These are phyloP conservation scores for Paecilomyces formosus DNA, from an alignment of 2,329 filamentous ascomycete species.

Conservation along the genomic window DNA sequence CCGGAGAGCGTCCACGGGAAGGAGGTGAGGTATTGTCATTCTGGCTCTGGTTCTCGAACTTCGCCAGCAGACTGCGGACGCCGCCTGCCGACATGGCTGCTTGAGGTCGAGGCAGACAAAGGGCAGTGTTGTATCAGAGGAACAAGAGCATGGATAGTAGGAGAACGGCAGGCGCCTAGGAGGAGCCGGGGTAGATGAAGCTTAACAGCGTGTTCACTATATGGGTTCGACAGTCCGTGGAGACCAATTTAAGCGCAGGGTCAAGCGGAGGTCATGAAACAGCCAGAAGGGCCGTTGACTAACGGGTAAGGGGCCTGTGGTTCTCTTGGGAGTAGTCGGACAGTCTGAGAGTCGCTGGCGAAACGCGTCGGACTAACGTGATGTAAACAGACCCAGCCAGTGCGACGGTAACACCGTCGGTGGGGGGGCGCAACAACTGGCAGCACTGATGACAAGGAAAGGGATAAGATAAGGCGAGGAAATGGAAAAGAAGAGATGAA, in stretches of 20 bases:
- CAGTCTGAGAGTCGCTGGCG: neutral
- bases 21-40: slow-evolving; percentile 53
- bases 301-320: neutral
- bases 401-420: neutral
- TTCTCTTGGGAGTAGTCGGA: neutral
- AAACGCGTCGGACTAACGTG: neutral
- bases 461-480: neutral
- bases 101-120: neutral
- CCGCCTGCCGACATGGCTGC: slow-evolving; percentile 40
- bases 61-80: slow-evolving; percentile 68
- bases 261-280: neutral
- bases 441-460: neutral
- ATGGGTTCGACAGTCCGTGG: neutral
- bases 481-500: neutral
- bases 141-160: neutral
- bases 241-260: neutral
- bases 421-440: neutral
- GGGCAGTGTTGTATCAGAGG: neutral
- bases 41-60: slow-evolving; percentile 68
- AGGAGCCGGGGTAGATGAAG: neutral
- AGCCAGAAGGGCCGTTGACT: neutral
- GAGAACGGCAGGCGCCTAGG: neutral
- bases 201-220: neutral
- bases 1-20: slow-evolving; percentile 63
- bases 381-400: neutral